Conservation (phyloP, 2,329 filamentous ascomycete genomes). For the Colletotrichum simmondsii region DNA sequence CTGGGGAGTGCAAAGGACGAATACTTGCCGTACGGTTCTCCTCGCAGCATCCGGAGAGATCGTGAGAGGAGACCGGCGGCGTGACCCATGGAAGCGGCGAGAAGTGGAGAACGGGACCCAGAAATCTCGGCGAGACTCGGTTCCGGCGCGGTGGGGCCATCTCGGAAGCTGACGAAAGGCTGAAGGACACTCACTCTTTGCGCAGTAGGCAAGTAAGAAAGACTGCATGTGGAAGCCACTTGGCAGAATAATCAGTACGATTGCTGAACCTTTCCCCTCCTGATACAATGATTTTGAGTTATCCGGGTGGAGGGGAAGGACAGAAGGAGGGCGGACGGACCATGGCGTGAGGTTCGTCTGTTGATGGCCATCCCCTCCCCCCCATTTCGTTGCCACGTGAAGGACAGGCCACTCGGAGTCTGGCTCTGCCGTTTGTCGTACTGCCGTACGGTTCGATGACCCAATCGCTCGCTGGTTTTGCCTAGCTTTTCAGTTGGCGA, state of each 20-base stretch:
- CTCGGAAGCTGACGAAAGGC: neutral
- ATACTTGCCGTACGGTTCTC: neutral
- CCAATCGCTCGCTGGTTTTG: neutral
- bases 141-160: neutral
- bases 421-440: neutral
- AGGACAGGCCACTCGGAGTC: conserved; percentile 13
- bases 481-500: neutral
- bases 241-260: neutral
- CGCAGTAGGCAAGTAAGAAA: neutral
- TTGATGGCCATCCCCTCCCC: neutral
- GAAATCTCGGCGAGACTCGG: neutral
- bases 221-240: neutral
- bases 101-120: too few relatives aligned
- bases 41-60: neutral
- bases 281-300: neutral
- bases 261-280: too few relatives aligned
- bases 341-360: conserved; percentile 29
- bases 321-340: conserved; percentile 3
- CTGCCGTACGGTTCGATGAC: neutral
- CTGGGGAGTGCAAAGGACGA: neutral
- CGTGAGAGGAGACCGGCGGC: neutral
- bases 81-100: too few relatives aligned
- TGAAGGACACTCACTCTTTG: neutral
- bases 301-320: neutral
- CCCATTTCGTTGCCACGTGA: neutral